A percentile compares a stretch with the other conserved stretches of the same genome.
These are phyloP conservation scores for Wallacemonas rigidus DNA, from an alignment of 208 protist species.

Conservation along the genomic window DNA sequence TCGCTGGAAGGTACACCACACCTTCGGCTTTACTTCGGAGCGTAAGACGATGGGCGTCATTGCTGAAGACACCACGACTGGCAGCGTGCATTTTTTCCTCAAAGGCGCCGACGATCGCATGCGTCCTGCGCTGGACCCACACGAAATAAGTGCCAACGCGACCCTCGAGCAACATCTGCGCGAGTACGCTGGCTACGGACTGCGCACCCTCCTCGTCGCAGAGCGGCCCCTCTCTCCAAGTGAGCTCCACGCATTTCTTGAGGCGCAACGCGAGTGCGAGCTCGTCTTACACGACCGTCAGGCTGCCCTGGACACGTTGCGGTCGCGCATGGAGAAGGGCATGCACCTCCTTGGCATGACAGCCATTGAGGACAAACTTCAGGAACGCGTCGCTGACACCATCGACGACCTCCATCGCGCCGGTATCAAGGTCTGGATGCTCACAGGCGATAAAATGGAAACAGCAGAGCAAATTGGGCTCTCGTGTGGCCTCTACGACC, in stretches of 20 bases:
- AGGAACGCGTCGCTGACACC: conserved; percentile 93
- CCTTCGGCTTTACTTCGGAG: conserved; percentile 88
- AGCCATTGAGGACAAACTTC: conserved; percentile 98
- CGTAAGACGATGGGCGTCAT: conserved; percentile 89
- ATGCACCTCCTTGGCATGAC: conserved; percentile 92
- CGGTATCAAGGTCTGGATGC: conserved; percentile 95
- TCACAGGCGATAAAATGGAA: conserved; percentile 99
- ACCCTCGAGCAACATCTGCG: conserved; percentile 32
- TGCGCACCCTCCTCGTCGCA: conserved; percentile 83
- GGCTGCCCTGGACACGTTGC: conserved; percentile 51
- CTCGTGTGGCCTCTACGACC: conserved; percentile 61
- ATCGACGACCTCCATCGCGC: conserved; percentile 76
- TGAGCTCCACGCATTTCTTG: conserved; percentile 48
- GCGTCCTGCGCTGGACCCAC: conserved; percentile 32
- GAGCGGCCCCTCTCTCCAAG: conserved; percentile 43
- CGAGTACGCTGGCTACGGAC: conserved; percentile 59
- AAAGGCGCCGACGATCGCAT: conserved; percentile 93
- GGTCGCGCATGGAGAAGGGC: conserved; percentile 75
- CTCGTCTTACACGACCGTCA: conserved; percentile 41
- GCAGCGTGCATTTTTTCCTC: conserved; percentile 56
- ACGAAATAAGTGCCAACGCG: conserved; percentile 7
- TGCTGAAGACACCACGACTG: conserved; percentile 45
- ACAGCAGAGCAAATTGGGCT: conserved; percentile 97
- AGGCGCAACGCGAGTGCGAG: conserved; percentile 32
- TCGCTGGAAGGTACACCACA: conserved; percentile 73